phyloP scores from a whole-genome alignment of 352 stramenopile species.

The Phytophthora hybrid region DNA sequence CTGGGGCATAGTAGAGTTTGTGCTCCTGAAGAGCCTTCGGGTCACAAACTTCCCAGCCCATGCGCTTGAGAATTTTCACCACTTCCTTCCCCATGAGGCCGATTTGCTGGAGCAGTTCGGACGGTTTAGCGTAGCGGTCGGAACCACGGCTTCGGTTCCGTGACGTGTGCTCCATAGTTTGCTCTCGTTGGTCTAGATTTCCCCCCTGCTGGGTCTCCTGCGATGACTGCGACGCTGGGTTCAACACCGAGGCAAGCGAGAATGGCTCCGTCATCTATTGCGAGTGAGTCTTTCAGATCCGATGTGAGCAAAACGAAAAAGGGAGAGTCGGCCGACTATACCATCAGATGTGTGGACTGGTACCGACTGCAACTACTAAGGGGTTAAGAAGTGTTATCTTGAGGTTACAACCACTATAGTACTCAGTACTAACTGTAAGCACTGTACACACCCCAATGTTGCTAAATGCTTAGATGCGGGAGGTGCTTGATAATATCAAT shows the following conservation, averaged over 20 bases:
- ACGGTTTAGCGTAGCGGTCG: conserved; percentile 16
- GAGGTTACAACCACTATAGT: too few relatives aligned
- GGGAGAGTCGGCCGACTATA: not conserved
- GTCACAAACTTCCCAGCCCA: conserved; percentile 27
- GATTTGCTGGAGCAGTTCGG: conserved; percentile 30
- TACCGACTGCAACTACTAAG: too few relatives aligned
- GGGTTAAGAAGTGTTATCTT: too few relatives aligned
- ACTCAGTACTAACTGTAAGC: too few relatives aligned
- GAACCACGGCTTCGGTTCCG: conserved; percentile 14
- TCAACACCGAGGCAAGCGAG: not conserved
- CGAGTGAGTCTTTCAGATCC: not conserved
- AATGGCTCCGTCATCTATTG: not conserved
- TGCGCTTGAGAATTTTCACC: conserved; percentile 25
- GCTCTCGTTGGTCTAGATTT: conserved; percentile 10
- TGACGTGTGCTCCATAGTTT: conserved; percentile 3
- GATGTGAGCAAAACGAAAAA: not conserved
- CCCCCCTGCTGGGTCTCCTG: conserved; percentile 1
- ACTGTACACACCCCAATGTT: too few relatives aligned
- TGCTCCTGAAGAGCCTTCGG: conserved; percentile 29
- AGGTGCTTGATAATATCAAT: too few relatives aligned
- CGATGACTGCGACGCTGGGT: not conserved
- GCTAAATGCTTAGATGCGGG: too few relatives aligned
- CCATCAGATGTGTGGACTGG: not conserved
- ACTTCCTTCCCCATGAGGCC: conserved; percentile 31
- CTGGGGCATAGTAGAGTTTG: conserved; percentile 28